These are phyloP conservation scores for Talaromyces marneffei DNA, from an alignment of 2,329 filamentous ascomycete species.

Conservation along the genomic window DNA sequence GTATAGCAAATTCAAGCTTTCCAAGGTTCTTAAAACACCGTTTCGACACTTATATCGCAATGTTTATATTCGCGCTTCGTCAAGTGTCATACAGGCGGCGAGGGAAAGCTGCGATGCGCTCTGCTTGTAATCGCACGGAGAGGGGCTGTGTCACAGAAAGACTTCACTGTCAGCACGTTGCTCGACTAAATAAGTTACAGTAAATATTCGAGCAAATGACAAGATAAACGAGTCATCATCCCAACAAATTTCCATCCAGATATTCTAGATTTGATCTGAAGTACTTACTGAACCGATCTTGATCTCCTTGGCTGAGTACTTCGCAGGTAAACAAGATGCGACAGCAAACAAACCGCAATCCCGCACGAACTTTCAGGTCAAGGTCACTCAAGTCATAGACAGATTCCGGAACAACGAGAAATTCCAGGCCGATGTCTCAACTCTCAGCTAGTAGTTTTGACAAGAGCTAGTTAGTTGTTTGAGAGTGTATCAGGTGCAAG, in stretches of 20 bases:
- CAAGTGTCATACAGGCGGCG: background rate
- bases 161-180: background rate
- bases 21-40: background rate
- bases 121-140: background rate
- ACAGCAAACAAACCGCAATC: background rate
- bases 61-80: background rate
- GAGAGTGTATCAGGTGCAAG: background rate
- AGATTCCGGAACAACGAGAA: background rate
- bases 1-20: background rate
- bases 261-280: background rate
- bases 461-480: slow-evolving; percentile 3
- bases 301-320: background rate
- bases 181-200: background rate
- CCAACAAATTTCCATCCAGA: background rate
- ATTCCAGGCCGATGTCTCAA: slow-evolving; percentile 1
- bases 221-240: background rate
- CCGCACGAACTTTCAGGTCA: background rate
- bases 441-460: background rate
- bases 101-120: background rate
- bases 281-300: background rate
- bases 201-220: background rate
- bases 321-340: slow-evolving; percentile 3
- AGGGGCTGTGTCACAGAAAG: slow-evolving; percentile 1
- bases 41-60: background rate
- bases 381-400: background rate